Evolutionary conservation across 2,329 filamentous ascomycete species (phyloP), one percentile per base, ranked within the genome.

Genomic region (Anthostomella pinea): DNA sequence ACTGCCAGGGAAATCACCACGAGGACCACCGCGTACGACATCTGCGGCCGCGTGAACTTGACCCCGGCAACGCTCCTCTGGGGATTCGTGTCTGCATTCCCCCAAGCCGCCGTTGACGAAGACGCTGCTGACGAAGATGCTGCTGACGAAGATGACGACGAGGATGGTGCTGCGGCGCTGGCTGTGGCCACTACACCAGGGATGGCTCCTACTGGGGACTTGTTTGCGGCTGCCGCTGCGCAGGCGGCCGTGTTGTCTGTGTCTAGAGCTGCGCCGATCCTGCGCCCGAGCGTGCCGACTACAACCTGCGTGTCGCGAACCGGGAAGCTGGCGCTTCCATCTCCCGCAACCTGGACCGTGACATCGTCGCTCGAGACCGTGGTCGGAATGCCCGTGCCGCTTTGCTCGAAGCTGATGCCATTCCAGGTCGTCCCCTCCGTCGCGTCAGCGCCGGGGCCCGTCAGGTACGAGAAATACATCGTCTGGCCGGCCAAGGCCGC

Each of bases 401-500:
- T 64, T 30, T 57, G 44, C 49, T 68, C 65, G 53, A 64, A 75
- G 41, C 57, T 61, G 45, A 74, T 57, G 29, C 69, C 69, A 49
- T 72, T 70, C 63, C 64, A 75, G 6, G 63, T 67, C 2, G 66
- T 66, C 30, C 62, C 62, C 25, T 53, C 43, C 10, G 62, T 60
- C 6, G 63, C 57, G 37, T 73, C 69, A 8, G 67, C 63, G 20
- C 70, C 69, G 11, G 60, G 53, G 19, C 60, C 65, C n/a, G 65
- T 72, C 23, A 73, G 63, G 48, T 68, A 68, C 4, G 69, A 64
- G 14, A 74, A 56, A 45, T 64, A 66, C n/a, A 73, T 55, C 10
- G 61, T 56, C 47, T 68, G 59, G 34, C 67, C 66, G 4, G 57
- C 58, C 30, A 65, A 57, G 9, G 47, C 43, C 6, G 48, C 49